Base-by-base conservation (phyloP, 2,329 filamentous ascomycete species). In the Fusarium papillatum region DNA sequence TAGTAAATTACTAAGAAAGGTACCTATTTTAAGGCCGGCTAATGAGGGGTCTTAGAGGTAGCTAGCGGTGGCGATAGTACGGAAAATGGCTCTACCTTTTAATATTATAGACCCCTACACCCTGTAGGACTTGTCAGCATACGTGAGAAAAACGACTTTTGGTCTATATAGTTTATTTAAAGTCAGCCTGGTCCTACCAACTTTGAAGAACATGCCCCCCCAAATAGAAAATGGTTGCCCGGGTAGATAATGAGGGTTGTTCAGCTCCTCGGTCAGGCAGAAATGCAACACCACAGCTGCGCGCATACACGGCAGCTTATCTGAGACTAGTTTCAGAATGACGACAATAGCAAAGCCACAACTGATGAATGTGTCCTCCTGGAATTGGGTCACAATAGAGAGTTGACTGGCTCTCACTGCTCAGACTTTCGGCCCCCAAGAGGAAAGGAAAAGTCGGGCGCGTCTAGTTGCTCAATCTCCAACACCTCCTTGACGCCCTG, bases 401-500 rank as follows among this genome's bases (percentile, higher is more conserved):
- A 16, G 14, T n/a, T 43, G 36, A 26, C 22, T 55, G 26, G 26
- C 7, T 31, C 26, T 55, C 50, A 55, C 10, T 31, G 26, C 19
- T 57, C 53, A 34, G 53, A 57, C 7, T 3, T 57, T 14, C 53
- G 29, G 19, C 29, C 53, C 48, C 53, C 43, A 69, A 1, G 11
- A 4, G 36, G 63, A 72, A 0, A 7, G 8, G n/a, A 73, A 43
- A 57, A 57, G 7, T 57, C 29, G 16, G 53, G 53, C 53, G 53
- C 13, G 2, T 71, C 5, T 0, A 79, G 68, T 0, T 14, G 60
- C 62, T 79, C 69, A 14, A 3, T 66, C 61, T 46, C 16, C 7
- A 75, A 31, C 0, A 66, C 72, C 1, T 71, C 66, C 46, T 36
- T 53, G 0, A 79, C 6, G 0, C 77, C 77, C 2, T 69, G 13